Evolutionary conservation across 257 asterid species (phyloP).

Genomic region (Solanum microdontum): DNA sequence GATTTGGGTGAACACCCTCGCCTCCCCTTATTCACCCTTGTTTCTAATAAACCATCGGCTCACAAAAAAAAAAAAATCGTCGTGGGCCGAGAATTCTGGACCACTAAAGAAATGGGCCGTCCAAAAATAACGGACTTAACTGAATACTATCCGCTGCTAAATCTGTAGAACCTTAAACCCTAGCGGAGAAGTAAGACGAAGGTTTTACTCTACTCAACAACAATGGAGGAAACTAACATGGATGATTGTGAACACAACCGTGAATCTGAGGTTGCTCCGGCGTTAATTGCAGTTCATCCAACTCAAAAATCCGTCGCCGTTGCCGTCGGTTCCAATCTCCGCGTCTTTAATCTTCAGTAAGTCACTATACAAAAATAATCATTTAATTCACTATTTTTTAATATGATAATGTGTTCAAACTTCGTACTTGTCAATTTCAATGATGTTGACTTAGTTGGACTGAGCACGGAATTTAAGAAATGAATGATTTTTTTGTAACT

Average conservation of each 20-base stretch:
- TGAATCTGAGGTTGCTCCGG: slow-evolving; percentile 78
- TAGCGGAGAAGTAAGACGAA: not conserved
- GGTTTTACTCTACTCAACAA: not conserved
- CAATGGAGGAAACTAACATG: slow-evolving; percentile 47
- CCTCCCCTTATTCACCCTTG: too few species aligned
- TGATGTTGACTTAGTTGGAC: too few species aligned
- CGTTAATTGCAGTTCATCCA: slow-evolving; percentile 67
- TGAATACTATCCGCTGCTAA: not conserved
- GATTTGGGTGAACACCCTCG: not conserved
- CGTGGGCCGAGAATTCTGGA: not conserved
- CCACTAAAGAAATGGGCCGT: not conserved
- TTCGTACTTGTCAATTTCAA: too few species aligned
- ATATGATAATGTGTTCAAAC: too few species aligned
- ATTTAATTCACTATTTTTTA: not conserved
- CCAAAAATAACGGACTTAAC: not conserved
- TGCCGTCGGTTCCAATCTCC: slow-evolving; percentile 65
- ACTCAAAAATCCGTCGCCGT: slow-evolving; percentile 44
- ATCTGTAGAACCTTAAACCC: not conserved
- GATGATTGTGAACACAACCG: slow-evolving; percentile 51
- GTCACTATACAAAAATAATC: not conserved
- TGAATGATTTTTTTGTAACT: not conserved
- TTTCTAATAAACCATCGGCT: not conserved
- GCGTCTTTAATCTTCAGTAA: slow-evolving; percentile 64
- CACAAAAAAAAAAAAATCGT: too few species aligned
- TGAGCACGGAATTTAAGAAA: too few species aligned